phyloP scores from a whole-genome alignment of 108 stramenopile genomes.

The Nitzschia sp. region DNA sequence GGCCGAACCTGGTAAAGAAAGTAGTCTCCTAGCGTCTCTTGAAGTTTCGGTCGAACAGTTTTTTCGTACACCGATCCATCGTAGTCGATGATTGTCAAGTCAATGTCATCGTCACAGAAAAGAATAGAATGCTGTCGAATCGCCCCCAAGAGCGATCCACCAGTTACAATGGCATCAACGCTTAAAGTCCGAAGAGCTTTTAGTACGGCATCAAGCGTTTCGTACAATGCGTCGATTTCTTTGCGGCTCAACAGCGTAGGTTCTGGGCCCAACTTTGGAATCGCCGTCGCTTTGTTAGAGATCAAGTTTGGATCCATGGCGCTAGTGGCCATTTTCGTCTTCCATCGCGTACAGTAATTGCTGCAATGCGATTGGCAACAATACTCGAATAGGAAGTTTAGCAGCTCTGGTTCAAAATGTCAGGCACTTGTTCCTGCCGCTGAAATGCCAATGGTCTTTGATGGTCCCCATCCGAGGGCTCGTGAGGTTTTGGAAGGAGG shows the following conservation, averaged over 20 bases:
- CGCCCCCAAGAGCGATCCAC: slow-evolving; percentile 71
- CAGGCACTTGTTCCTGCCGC: no score
- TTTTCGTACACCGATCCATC: slow-evolving; percentile 38
- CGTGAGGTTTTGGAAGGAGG: no score
- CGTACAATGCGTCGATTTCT: slow-evolving; percentile 63
- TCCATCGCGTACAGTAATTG: no score
- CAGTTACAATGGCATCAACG: slow-evolving; percentile 63
- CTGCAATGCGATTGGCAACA: no score
- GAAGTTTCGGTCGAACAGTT: slow-evolving; percentile 33
- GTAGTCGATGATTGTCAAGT: slow-evolving; percentile 66
- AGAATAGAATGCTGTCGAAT: slow-evolving; percentile 73
- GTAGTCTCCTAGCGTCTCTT: slow-evolving; percentile 31
- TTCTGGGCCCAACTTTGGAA: slow-evolving; percentile 52
- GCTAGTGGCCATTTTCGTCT: no score
- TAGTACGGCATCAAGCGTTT: slow-evolving; percentile 38
- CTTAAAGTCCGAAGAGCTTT: slow-evolving; percentile 42
- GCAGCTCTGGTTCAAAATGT: no score
- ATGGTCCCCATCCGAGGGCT: no score
- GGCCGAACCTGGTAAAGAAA: slow-evolving; percentile 51
- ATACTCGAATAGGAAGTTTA: no score
- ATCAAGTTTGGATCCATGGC: no score
- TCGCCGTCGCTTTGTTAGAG: background rate
- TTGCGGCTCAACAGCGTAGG: slow-evolving; percentile 52
- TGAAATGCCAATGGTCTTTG: no score
- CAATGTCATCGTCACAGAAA: slow-evolving; percentile 84